A percentile compares a stretch with the other conserved stretches of the same genome.
Evolutionary conservation across 768 basidiomycete species (phyloP).

Genomic region (Suillus paluster): DNA sequence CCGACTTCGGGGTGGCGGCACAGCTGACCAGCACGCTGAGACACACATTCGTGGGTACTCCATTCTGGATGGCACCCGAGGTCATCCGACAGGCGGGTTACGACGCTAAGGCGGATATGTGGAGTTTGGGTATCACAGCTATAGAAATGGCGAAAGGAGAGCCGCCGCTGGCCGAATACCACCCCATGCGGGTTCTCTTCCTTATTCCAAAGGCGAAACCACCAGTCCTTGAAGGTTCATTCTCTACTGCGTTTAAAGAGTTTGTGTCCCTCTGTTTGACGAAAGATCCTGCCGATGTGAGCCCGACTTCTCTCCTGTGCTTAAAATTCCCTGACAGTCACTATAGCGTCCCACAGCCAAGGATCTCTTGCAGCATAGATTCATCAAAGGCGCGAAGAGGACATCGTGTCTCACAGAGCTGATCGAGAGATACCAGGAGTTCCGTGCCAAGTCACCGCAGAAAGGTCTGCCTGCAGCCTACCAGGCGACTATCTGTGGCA

Average conservation of each 20-base stretch:
- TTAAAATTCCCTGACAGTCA: slow-evolving; percentile 18
- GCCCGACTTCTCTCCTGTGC: slow-evolving; percentile 22
- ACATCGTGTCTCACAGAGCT: slow-evolving; percentile 86
- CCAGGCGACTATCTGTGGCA: slow-evolving; percentile 62
- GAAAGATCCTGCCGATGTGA: slow-evolving; percentile 84
- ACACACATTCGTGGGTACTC: slow-evolving; percentile 97
- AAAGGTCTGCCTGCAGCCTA: slow-evolving; percentile 54
- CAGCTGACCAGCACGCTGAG: slow-evolving; percentile 93
- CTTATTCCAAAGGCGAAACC: slow-evolving; percentile 97
- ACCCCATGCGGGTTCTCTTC: slow-evolving; percentile 98
- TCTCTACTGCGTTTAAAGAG: slow-evolving; percentile 88
- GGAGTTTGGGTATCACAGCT: slow-evolving; percentile 97
- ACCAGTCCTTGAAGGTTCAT: slow-evolving; percentile 86
- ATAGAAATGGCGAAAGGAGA: slow-evolving; percentile 99
- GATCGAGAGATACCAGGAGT: slow-evolving; percentile 86
- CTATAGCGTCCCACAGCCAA: slow-evolving; percentile 84
- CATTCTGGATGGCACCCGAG: slow-evolving; percentile 99
- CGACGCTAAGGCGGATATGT: slow-evolving; percentile 95
- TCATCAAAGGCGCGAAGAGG: slow-evolving; percentile 84
- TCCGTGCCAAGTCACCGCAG: slow-evolving; percentile 61
- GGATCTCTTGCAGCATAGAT: slow-evolving; percentile 92
- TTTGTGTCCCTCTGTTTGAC: slow-evolving; percentile 90
- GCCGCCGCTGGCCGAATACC: slow-evolving; percentile 95
- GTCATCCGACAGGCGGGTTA: slow-evolving; percentile 98
- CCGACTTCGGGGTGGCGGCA: slow-evolving; percentile 98